Base-by-base conservation (phyloP, 176 grass and related monocot species). In the Aegilops umbellulata region DNA sequence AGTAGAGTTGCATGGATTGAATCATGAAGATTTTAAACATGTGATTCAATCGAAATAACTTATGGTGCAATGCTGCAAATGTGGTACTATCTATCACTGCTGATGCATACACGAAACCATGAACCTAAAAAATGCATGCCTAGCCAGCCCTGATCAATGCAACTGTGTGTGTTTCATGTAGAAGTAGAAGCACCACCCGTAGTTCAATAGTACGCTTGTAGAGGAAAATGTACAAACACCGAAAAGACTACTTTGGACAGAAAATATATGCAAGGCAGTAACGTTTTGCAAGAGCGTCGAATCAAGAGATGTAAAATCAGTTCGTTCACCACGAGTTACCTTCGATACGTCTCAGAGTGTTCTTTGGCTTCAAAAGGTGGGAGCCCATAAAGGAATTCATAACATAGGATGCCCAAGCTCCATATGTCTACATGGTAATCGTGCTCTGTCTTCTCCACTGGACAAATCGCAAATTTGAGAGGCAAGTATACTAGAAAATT, bases 341-440 rank as follows among this genome's bases (percentile, higher is more conserved):
- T 99, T 76, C 92, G 78, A 30, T 99, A 99, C 25, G 97, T 99
- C 58, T 99, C 92, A 0, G 97, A 97, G 15, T 99, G 94, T 26
- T 99, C 94, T 73, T 99, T 99, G 15, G 97, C 97, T 83, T 99
- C 97, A 84, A 99, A 99, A 77, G 97, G 94, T 12, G 97, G 97
- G 53, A 90, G 72, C 1, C 94, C 97, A 31, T 93, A 99, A 32
- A 99, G 94, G 47, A 97, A 99, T 57, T 99, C 97, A 13, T 94
- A 99, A 27, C 97, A 99, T 15, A 99, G 65, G 38, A 99, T 88
- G 7, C 97, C 97, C 81, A 99, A 88, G 71, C 97, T 99, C 97
- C 97, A 99, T 20, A 99, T 97, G 23, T 99, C 97, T 0, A 99
- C 94, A 86, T 83, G 85, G n/a, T 93, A 86, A 83, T 99, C 97